Conservation (phyloP, 257 asterid genomes). For the Linderniella brevidens region DNA sequence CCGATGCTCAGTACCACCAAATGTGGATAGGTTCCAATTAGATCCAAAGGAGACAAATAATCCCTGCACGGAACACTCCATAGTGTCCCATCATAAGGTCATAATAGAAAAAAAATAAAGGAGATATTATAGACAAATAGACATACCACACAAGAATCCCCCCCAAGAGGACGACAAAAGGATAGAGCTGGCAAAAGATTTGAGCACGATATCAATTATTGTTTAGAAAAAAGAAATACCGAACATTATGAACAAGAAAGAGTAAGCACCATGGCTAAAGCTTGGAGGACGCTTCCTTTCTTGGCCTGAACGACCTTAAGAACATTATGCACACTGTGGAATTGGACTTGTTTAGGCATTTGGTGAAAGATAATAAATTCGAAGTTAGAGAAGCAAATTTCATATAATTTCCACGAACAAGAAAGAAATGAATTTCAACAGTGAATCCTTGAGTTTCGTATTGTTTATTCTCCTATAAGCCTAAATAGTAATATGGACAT, state of each 20-base stretch:
- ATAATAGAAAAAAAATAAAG: conserved; percentile 5
- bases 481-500: too few relatives aligned
- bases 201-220: background rate
- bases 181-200: conserved; percentile 59
- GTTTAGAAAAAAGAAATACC: too few relatives aligned
- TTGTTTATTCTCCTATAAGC: too few relatives aligned
- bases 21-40: conserved; percentile 57
- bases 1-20: conserved; percentile 61
- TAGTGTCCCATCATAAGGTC: conserved; percentile 5
- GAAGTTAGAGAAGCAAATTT: too few relatives aligned
- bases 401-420: too few relatives aligned
- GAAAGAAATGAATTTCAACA: too few relatives aligned
- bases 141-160: conserved; percentile 80
- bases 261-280: conserved; percentile 80
- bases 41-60: conserved; percentile 64
- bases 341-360: background rate
- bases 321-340: conserved; percentile 68
- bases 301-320: conserved; percentile 70
- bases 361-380: too few relatives aligned
- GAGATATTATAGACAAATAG: conserved; percentile 5
- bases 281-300: conserved; percentile 74
- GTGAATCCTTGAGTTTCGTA: too few relatives aligned
- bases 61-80: conserved; percentile 31
- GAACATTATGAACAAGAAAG: background rate
- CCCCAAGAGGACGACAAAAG: conserved; percentile 57